Evolutionary conservation across 169 alveolate species (phyloP).

Genomic region (Plasmodium gallinaceum): DNA sequence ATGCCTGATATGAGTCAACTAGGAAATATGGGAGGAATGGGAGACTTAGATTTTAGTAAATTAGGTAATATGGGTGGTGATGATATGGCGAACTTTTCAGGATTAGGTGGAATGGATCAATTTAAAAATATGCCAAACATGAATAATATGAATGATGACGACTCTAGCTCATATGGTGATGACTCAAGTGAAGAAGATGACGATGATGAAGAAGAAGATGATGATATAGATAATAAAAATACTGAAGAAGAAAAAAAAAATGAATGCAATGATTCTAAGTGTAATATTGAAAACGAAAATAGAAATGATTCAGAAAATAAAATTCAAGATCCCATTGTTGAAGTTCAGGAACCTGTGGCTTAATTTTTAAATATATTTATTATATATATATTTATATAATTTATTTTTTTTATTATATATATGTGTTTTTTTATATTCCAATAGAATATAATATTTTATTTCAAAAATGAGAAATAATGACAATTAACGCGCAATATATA

Average conservation of each 20-base stretch:
- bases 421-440: constrained; percentile 14
- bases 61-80: constrained; percentile 74
- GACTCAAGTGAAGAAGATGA: constrained; percentile 65
- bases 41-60: constrained; percentile 69
- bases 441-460: constrained; percentile 1
- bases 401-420: not conserved
- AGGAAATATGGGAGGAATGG: constrained; percentile 77
- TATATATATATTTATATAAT: not conserved
- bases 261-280: constrained; percentile 45
- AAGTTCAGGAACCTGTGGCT: constrained; percentile 75
- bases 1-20: constrained; percentile 69
- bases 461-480: constrained; percentile 17
- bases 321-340: constrained; percentile 63
- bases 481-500: constrained; percentile 11
- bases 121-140: constrained; percentile 76
- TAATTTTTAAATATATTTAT: constrained; percentile 9
- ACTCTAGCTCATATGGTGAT: constrained; percentile 74
- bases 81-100: constrained; percentile 72
- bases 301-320: constrained; percentile 30
- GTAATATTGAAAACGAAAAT: constrained; percentile 31
- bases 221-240: constrained; percentile 30
- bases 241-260: constrained; percentile 20
- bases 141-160: constrained; percentile 67
- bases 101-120: constrained; percentile 76
- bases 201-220: constrained; percentile 60